Conservation (phyloP, 108 stramenopile species). For the Ochromonas danica region DNA sequence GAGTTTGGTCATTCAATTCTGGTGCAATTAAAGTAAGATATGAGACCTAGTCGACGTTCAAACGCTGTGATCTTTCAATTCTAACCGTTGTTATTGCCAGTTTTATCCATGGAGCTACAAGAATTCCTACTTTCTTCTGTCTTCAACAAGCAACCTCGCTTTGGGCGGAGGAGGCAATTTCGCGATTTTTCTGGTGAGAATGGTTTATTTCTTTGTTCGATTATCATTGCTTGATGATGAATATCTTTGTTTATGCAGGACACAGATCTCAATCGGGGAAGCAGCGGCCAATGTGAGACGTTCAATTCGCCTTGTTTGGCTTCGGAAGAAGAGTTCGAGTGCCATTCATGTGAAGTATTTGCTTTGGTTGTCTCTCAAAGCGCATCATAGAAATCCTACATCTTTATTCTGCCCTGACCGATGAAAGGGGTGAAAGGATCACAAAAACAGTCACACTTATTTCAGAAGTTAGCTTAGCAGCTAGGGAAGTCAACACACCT, state of each 20-base stretch:
- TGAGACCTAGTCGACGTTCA: too few relatives aligned
- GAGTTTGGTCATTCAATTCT: neutral
- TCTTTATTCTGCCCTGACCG: too few relatives aligned
- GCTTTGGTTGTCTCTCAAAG: too few relatives aligned
- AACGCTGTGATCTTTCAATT: too few relatives aligned
- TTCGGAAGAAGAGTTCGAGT: neutral
- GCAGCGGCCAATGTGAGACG: neutral
- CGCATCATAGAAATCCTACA: too few relatives aligned
- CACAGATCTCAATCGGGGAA: neutral
- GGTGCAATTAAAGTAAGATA: neutral
- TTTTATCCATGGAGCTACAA: slow-evolving; percentile 1
- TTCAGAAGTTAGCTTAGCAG: too few relatives aligned
- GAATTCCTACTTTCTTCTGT: slow-evolving; percentile 2
- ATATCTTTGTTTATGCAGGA: too few relatives aligned
- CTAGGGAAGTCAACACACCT: too few relatives aligned
- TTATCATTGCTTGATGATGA: too few relatives aligned
- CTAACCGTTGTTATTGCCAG: neutral
- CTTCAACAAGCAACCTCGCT: neutral
- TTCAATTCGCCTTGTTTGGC: neutral
- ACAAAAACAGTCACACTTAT: too few relatives aligned
- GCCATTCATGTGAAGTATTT: neutral
- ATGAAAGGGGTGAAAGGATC: too few relatives aligned
- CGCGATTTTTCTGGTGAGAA: neutral
- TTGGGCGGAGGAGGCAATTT: slow-evolving; percentile 12
- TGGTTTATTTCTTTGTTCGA: neutral